Percentiles rank a stretch among this genome's conserved stretches.
Conservation (phyloP, 2,329 filamentous ascomycete species). For the Xenoacremonium recifei region DNA sequence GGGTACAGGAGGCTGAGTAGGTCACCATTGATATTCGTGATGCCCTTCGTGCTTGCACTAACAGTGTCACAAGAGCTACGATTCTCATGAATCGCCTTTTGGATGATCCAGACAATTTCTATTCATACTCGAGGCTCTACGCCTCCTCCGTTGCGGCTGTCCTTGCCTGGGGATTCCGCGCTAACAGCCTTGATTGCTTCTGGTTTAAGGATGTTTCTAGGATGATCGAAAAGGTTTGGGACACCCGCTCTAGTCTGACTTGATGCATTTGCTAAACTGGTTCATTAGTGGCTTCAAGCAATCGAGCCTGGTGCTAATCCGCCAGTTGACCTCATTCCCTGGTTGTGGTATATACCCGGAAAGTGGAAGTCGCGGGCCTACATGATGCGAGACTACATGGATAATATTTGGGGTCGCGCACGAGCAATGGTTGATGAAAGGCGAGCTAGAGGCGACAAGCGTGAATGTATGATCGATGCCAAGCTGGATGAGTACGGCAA, state of each 20-base stretch:
- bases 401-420: background rate
- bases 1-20: constrained; percentile 7
- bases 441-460: background rate
- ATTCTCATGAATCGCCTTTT: constrained; percentile 8
- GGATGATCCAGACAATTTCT: constrained; percentile 6
- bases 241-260: too few relatives aligned
- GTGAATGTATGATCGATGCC: constrained; percentile 1
- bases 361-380: constrained; percentile 1
- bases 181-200: background rate
- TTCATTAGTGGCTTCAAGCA: constrained; percentile 2
- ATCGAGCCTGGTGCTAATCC: constrained; percentile 5
- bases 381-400: background rate
- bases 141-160: constrained; percentile 3
- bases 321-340: constrained; percentile 4
- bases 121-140: constrained; percentile 4
- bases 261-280: too few relatives aligned
- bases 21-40: background rate
- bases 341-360: background rate
- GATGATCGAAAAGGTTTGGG: background rate
- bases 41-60: background rate
- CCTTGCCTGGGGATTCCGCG: background rate
- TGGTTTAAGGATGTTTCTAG: background rate
- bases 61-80: constrained; percentile 2
- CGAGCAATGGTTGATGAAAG: background rate
- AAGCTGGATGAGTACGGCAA: constrained; percentile 1